Base-by-base conservation (phyloP, 1,284 basidiomycete species). In the Calocybe gambosa region DNA sequence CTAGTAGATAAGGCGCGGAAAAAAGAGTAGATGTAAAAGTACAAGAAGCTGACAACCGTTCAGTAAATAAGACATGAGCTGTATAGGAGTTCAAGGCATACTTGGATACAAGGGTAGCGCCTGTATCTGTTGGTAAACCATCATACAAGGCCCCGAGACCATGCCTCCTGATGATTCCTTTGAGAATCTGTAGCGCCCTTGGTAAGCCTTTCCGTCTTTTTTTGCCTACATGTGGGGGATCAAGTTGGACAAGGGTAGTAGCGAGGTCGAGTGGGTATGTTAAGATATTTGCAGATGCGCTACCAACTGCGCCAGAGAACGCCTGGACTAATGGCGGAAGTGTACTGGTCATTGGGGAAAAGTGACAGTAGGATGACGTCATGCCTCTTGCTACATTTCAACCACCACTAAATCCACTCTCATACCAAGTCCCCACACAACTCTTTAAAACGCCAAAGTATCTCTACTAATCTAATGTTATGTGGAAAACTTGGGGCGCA, bases 301-400 rank as follows among this genome's bases (percentile, higher is more conserved):
- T 75, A 9, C 76, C 77, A 35, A 78, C 60, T 0, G 76, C 71
- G 3, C 77, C 78, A 18, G 77, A 76, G 50, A 73, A 67, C 0
- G 78, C 77, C 57, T 80, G 77, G 0, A 77, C 66, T 12, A 79
- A 64, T 5, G 78, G 78, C 3, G 77, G 75, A 13, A 80, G 65
- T 0, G 73, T 72, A 33, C 74, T 77, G 19, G 78, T 77, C 77
- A 78, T 78, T 45, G 56, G 58, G 47, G 18, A 29, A 8, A 33
- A 42, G n/a, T 13, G 9, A 2, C 28, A n/a, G n/a, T n/a, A n/a
- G n/a, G 23, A 26, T 43, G 42, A 44, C 31, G 42, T 45, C 43
- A 45, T 28, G 21, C 13, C 5, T 28, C 38, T 5, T 18, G 12
- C 5, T 10, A 10, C 6, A n/a, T 12, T 6, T 4, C 20, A 39